Conservation (phyloP, 148 eudicot species). For the Silene uniflora region DNA sequence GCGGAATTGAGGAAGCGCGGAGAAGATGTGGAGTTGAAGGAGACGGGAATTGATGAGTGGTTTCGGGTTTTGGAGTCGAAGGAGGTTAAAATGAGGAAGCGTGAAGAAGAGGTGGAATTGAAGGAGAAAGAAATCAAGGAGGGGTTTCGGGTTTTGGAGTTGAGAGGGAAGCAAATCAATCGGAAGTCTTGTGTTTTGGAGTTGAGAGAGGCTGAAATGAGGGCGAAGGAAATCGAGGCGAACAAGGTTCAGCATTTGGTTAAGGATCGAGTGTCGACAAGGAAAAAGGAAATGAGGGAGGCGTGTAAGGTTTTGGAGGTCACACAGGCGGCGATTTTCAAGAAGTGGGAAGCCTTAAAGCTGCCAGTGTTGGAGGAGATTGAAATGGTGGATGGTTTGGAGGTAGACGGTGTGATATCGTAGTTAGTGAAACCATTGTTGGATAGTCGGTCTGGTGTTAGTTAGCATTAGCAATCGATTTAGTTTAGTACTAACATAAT, state of each 20-base stretch:
- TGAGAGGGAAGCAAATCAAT: not conserved
- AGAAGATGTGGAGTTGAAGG: not conserved
- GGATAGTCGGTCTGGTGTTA: no score
- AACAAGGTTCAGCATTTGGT: not conserved
- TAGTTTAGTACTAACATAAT: no score
- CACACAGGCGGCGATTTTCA: not conserved
- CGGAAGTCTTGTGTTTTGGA: not conserved
- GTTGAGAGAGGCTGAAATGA: not conserved
- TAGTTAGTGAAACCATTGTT: no score
- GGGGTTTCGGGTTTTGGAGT: not conserved
- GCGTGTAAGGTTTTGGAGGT: not conserved
- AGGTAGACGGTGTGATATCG: not conserved
- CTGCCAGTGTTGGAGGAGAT: not conserved
- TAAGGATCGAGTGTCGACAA: not conserved
- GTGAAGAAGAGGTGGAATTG: not conserved
- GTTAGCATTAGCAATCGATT: no score
- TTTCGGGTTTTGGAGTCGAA: not conserved
- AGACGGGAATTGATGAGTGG: conserved; percentile 2
- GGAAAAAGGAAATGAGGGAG: not conserved
- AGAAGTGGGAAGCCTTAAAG: not conserved
- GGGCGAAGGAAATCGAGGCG: not conserved
- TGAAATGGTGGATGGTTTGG: not conserved
- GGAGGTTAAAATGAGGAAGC: not conserved
- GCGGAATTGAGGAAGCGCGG: not conserved
- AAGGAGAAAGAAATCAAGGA: conserved; percentile 10